phyloP scores from a whole-genome alignment of 2,329 filamentous ascomycete genomes.

The Aspergillus uvarum region DNA sequence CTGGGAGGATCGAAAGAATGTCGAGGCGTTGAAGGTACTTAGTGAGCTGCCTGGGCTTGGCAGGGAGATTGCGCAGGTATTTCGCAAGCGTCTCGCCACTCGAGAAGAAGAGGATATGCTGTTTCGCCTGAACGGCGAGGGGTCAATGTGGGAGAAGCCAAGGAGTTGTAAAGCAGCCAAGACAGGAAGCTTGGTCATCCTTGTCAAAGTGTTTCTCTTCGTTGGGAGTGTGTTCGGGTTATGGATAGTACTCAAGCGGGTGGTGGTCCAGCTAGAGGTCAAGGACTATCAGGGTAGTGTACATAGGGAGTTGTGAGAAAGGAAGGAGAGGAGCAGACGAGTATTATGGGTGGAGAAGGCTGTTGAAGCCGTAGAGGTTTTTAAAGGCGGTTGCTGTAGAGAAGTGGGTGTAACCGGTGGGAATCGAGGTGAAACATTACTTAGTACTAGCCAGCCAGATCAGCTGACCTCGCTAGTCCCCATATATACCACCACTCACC shows the following conservation, averaged over 20 bases:
- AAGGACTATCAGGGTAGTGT: not conserved
- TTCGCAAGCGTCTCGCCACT: not conserved
- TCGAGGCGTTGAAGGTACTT: not conserved
- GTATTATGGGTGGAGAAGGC: too few relatives aligned
- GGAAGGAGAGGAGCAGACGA: not conserved
- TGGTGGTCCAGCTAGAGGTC: not conserved
- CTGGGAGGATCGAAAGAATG: not conserved
- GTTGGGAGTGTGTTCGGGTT: not conserved
- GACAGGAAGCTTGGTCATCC: not conserved
- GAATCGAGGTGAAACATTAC: too few relatives aligned
- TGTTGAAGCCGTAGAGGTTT: too few relatives aligned
- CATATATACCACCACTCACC: not conserved
- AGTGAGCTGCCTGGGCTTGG: not conserved
- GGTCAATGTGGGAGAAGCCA: not conserved
- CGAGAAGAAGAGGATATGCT: not conserved
- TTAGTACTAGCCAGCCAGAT: not conserved
- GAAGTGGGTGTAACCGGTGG: too few relatives aligned
- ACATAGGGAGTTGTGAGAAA: not conserved
- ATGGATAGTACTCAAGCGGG: not conserved
- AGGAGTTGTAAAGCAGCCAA: not conserved
- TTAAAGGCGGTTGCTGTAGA: too few relatives aligned
- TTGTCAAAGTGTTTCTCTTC: not conserved
- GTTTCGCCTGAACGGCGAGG: not conserved
- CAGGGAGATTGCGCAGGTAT: not conserved
- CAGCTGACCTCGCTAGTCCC: not conserved